Evolutionary conservation across 768 basidiomycete genomes (phyloP).

Genomic region (Phaeotremella skinneri): DNA sequence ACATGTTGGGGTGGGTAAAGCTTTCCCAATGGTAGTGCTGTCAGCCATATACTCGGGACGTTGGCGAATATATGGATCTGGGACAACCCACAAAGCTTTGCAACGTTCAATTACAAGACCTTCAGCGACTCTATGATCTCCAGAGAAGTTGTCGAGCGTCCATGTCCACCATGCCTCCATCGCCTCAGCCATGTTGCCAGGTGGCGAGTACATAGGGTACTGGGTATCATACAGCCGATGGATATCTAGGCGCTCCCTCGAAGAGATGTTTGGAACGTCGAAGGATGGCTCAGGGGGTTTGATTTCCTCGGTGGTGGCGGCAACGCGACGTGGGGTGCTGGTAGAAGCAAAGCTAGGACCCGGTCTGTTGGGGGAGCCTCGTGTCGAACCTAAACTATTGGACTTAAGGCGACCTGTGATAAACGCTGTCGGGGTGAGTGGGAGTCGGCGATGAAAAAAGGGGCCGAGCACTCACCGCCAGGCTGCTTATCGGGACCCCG

Average conservation of each 20-base stretch:
- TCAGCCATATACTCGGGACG: background rate
- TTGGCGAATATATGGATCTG: background rate
- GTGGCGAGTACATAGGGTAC: background rate
- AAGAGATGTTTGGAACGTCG: no score
- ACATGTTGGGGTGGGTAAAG: background rate
- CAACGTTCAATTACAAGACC: background rate
- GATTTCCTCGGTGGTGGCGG: no score
- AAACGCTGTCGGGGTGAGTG: background rate
- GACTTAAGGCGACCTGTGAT: background rate
- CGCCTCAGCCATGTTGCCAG: background rate
- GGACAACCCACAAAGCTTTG: background rate
- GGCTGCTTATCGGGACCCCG: constrained; percentile 2
- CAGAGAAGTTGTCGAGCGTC: background rate
- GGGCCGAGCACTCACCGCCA: background rate
- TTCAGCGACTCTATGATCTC: background rate
- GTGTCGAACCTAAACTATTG: no score
- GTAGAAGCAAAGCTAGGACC: no score
- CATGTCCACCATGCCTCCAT: background rate
- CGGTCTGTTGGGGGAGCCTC: no score
- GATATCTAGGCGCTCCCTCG: background rate
- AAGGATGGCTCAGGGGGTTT: no score
- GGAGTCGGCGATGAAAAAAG: no score
- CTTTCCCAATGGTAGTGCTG: background rate
- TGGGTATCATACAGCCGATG: background rate
- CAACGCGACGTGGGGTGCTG: no score